Conservation (phyloP, 2,329 filamentous ascomycete species). For the Huntiella decipiens region DNA sequence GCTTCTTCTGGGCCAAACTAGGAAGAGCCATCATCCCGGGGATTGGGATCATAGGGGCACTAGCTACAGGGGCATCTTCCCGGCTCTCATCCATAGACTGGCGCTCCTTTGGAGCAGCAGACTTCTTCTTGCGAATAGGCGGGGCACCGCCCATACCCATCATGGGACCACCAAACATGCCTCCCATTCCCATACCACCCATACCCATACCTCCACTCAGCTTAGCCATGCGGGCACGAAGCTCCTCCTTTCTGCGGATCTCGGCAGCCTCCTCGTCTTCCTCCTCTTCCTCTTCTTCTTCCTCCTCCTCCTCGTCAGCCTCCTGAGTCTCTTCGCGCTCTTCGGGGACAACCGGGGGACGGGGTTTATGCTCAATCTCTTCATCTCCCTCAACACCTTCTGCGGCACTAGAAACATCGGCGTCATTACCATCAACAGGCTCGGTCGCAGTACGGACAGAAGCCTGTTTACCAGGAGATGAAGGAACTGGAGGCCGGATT, state of each 20-base stretch:
- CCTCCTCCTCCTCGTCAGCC: constrained; percentile 17
- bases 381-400: constrained; percentile 44
- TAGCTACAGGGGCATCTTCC: constrained; percentile 22
- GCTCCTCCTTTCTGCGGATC: constrained; percentile 62
- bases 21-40: constrained; percentile 47
- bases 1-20: constrained; percentile 36
- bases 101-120: constrained; percentile 18
- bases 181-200: constrained; percentile 57
- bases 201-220: constrained; percentile 97
- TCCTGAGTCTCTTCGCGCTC: constrained; percentile 26
- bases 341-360: constrained; percentile 22
- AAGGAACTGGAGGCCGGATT: constrained; percentile 23
- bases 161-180: constrained; percentile 66
- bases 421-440: constrained; percentile 40
- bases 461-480: constrained; percentile 31
- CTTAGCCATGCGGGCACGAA: constrained; percentile 91
- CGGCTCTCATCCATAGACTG: constrained; percentile 24
- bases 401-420: constrained; percentile 44
- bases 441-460: constrained; percentile 19
- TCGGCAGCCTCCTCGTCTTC: constrained; percentile 77
- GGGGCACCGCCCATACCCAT: constrained; percentile 38
- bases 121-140: constrained; percentile 38
- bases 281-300: constrained; percentile 44
- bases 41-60: constrained; percentile 32
- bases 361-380: constrained; percentile 36